Evolutionary conservation across 2,329 filamentous ascomycete species (phyloP).

Genomic region (Xylogone sp.): DNA sequence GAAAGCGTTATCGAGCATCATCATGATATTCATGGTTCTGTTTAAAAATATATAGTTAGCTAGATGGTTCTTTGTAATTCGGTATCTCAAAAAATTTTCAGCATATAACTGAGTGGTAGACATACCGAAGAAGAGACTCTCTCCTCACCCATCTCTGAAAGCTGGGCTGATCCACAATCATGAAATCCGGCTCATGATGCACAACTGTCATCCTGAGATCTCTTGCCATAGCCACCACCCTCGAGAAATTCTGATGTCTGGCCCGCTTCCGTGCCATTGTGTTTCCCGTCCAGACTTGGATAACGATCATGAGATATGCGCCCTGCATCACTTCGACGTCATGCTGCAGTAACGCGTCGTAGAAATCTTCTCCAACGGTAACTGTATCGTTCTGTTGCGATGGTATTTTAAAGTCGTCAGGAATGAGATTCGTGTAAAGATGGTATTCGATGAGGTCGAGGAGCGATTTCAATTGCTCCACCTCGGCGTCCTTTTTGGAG

Average conservation of each 20-base stretch:
- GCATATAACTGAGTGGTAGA: background rate
- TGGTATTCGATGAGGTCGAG: conserved; percentile 24
- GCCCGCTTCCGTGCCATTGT: conserved; percentile 21
- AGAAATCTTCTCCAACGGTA: background rate
- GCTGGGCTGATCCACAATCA: conserved; percentile 21
- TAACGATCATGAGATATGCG: conserved; percentile 26
- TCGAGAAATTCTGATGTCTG: conserved; percentile 24
- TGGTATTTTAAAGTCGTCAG: background rate
- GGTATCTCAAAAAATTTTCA: no score
- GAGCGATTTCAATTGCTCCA: conserved; percentile 18
- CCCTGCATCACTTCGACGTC: conserved; percentile 27
- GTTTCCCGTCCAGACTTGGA: conserved; percentile 28
- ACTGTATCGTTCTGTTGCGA: background rate
- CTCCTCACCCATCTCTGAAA: conserved; percentile 23
- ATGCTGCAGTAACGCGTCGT: background rate
- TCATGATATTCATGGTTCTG: conserved; percentile 20
- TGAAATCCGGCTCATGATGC: conserved; percentile 18
- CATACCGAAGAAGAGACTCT: conserved; percentile 24
- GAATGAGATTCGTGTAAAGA: conserved; percentile 16
- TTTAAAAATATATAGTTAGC: no score
- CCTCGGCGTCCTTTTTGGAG: conserved; percentile 15
- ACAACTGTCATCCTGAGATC: conserved; percentile 18
- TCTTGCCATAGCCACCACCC: conserved; percentile 25
- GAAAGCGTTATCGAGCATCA: conserved; percentile 27
- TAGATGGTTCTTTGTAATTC: no score